A percentile compares a stretch with the other conserved stretches of the same genome.
Conservation (phyloP, 2,329 filamentous ascomycete genomes). For the Hirsutella thompsonii region DNA sequence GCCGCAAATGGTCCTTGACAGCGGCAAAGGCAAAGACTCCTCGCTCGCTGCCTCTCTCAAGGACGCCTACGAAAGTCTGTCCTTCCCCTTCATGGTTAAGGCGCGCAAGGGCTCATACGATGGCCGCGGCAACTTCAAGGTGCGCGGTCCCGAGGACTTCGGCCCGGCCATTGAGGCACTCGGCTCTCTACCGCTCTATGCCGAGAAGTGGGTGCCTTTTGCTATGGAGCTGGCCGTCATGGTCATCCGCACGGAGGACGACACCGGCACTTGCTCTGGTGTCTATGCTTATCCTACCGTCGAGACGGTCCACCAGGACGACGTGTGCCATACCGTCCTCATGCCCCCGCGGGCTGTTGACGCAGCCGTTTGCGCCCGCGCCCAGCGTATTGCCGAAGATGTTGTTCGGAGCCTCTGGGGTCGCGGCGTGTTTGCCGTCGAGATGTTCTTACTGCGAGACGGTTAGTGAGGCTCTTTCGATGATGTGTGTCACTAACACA, state of each 20-base stretch:
- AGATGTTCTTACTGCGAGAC: conserved; percentile 79
- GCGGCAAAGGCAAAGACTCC: conserved; percentile 29
- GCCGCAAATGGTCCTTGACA: conserved; percentile 51
- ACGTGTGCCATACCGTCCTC: conserved; percentile 87
- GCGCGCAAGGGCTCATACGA: conserved; percentile 84
- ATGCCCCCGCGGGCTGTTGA: conserved; percentile 66
- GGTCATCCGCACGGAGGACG: conserved; percentile 79
- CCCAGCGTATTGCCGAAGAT: conserved; percentile 63
- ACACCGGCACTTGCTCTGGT: conserved; percentile 31
- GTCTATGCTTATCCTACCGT: conserved; percentile 73
- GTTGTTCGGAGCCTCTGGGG: conserved; percentile 74
- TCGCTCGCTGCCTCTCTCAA: conserved; percentile 47
- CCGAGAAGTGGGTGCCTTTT: conserved; percentile 82
- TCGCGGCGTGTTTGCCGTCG: conserved; percentile 88
- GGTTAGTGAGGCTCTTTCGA: conserved; percentile 23
- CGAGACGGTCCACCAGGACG: conserved; percentile 91
- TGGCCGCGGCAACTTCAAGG: conserved; percentile 57
- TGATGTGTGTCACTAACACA: neutral
- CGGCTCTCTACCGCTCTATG: conserved; percentile 62
- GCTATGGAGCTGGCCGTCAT: conserved; percentile 83
- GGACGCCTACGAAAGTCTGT: conserved; percentile 50
- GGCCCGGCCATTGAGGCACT: conserved; percentile 57
- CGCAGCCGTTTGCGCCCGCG: conserved; percentile 44
- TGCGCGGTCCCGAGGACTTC: conserved; percentile 31
- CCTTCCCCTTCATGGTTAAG: conserved; percentile 88